Percentiles rank a stretch among this genome's conserved stretches.
Evolutionary conservation across 1,284 basidiomycete species (phyloP).

Genomic region (Flammula alnicola): DNA sequence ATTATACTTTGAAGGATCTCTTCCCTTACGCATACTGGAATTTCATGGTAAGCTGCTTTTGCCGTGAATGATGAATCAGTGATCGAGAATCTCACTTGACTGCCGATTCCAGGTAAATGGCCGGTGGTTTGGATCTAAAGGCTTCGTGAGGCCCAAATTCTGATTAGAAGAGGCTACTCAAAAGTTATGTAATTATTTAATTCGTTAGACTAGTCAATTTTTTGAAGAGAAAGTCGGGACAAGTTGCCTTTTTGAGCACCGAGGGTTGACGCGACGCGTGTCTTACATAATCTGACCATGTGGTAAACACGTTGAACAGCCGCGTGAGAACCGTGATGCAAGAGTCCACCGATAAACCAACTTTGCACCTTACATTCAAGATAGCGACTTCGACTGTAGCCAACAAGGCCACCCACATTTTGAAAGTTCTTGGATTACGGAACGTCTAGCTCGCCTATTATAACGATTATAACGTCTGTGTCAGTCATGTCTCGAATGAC

Average conservation of each 20-base stretch:
- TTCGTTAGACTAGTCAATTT: too few relatives aligned
- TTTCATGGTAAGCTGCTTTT: slow-evolving; percentile 59
- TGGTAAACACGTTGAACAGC: slow-evolving; percentile 26
- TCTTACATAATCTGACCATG: slow-evolving; percentile 22
- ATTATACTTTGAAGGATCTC: slow-evolving; percentile 54
- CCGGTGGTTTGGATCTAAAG: slow-evolving; percentile 69
- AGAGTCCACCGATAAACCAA: slow-evolving; percentile 6
- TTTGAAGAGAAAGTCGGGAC: too few relatives aligned
- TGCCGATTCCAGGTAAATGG: slow-evolving; percentile 56
- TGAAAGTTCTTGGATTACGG: too few relatives aligned
- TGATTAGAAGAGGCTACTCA: too few relatives aligned
- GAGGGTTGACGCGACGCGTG: slow-evolving; percentile 20
- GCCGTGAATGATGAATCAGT: too few relatives aligned
- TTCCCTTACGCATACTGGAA: slow-evolving; percentile 93
- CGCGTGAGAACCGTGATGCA: slow-evolving; percentile 13
- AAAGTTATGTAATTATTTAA: too few relatives aligned
- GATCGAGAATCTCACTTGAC: too few relatives aligned
- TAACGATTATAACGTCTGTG: neutral
- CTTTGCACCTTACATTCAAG: slow-evolving; percentile 13
- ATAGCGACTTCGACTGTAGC: neutral
- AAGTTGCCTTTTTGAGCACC: neutral
- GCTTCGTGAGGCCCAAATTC: slow-evolving; percentile 51
- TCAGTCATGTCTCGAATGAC: slow-evolving; percentile 70
- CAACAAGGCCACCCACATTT: too few relatives aligned
- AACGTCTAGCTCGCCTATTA: neutral